Base-by-base conservation (phyloP, 2,329 filamentous ascomycete genomes). In the Tolypocladium sp. region DNA sequence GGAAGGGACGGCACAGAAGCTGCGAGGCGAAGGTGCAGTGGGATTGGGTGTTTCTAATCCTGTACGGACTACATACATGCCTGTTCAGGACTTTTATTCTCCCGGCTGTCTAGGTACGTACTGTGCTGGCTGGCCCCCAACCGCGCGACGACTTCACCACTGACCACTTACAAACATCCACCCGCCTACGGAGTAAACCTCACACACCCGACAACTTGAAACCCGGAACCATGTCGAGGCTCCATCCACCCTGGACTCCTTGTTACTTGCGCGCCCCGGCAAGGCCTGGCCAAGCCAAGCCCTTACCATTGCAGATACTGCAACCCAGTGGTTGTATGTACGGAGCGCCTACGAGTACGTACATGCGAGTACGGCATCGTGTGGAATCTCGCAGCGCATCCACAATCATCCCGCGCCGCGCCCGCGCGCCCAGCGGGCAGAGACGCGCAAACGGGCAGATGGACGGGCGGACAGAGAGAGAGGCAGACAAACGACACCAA, bases 151-250 rank as follows among this genome's bases (percentile, higher is more conserved):
- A 33, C 57, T 22, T 58, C 25, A 27, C 38, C 30, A 33, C 30
- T 8, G 30, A 33, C 30, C 51, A 55, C 49, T 40, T 35, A 41
- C 54, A 33, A 27, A 1, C 52, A 49, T 22, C 37, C 46, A 42
- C 46, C 46, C 57, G 40, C 53, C 33, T 10, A 55, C 54, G 53
- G 46, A 44, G 54, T 41, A 55, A 41, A 55, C 40, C 55, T 57
- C 46, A 46, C 51, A 55, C 58, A 42, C 56, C 38, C 33, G 40
- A 33, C 33, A 25, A 44, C 59, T 52, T 60, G 57, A 60, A 60
- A 60, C 59, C 59, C 37, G 57, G 56, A 60, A 58, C 59, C 59
- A 58, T 60, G 59, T 58, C 59, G 40, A 54, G 52, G n/a, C 59
- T 30, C 37, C n/a, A 20, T 53, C 56, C 42, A 15, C 33, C 52